Evolutionary conservation across 2,329 filamentous ascomycete species (phyloP).

Genomic region (Aspergillus phoenicis): DNA sequence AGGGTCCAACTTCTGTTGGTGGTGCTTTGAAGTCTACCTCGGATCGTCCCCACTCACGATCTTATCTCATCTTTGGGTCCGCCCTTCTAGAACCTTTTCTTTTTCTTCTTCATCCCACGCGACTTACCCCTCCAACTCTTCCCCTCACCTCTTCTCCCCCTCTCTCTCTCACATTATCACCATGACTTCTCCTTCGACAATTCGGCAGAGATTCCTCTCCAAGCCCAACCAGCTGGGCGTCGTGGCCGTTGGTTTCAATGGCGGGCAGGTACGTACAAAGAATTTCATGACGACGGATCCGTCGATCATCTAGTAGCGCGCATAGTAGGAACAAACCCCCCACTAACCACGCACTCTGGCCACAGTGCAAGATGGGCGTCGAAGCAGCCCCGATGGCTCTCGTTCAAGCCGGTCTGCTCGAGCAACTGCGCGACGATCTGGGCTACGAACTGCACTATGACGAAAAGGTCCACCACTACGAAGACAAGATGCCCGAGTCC

Average conservation of each 20-base stretch:
- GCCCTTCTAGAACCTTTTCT: slow-evolving; percentile 24
- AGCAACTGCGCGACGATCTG: slow-evolving; percentile 80
- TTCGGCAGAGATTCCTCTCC: slow-evolving; percentile 74
- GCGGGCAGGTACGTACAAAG: slow-evolving; percentile 75
- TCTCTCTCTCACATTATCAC: slow-evolving; percentile 14
- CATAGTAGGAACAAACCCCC: not conserved
- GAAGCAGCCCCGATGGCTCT: slow-evolving; percentile 88
- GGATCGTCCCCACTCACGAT: slow-evolving; percentile 18
- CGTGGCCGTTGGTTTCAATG: slow-evolving; percentile 93
- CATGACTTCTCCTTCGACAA: slow-evolving; percentile 61
- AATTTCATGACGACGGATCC: slow-evolving; percentile 12
- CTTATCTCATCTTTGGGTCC: slow-evolving; percentile 24
- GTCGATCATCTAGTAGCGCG: slow-evolving; percentile 15
- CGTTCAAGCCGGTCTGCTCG: slow-evolving; percentile 82
- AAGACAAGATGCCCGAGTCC: slow-evolving; percentile 66
- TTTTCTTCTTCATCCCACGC: slow-evolving; percentile 8
- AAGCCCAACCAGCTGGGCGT: slow-evolving; percentile 80
- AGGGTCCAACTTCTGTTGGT: too few species aligned
- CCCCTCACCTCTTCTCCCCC: not conserved
- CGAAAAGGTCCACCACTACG: slow-evolving; percentile 77
- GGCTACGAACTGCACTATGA: slow-evolving; percentile 88
- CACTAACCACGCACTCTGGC: slow-evolving; percentile 6
- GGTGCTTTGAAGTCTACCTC: not conserved
- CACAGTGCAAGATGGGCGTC: slow-evolving; percentile 83
- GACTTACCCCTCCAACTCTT: slow-evolving; percentile 9